Evolutionary conservation across 148 eudicot genomes (phyloP).

Genomic region (Linanthus parryae): DNA sequence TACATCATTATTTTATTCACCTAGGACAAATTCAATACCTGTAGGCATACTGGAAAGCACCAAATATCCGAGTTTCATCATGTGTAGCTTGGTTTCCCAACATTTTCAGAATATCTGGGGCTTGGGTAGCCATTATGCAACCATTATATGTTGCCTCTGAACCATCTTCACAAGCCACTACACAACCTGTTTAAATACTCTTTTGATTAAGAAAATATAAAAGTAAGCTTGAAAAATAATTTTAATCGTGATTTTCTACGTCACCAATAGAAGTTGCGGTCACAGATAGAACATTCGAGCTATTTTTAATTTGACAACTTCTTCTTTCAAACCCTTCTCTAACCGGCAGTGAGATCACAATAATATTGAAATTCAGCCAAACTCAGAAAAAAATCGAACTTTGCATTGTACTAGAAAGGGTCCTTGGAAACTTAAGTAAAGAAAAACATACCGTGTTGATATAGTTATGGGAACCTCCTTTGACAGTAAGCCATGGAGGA

Average conservation of each 20-base stretch:
- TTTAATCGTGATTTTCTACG: conserved; percentile 8
- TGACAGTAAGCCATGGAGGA: conserved; percentile 57
- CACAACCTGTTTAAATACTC: conserved; percentile 61
- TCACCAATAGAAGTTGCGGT: conserved; percentile 53
- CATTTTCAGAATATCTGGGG: conserved; percentile 74
- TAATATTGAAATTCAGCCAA: too few relatives aligned
- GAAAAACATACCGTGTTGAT: conserved; percentile 26
- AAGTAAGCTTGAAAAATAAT: neutral
- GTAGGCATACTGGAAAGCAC: conserved; percentile 84
- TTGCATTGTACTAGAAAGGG: too few relatives aligned
- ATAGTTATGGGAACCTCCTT: conserved; percentile 43
- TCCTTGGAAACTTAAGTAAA: too few relatives aligned
- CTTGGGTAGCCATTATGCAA: conserved; percentile 81
- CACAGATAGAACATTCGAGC: conserved; percentile 44
- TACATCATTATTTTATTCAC: neutral
- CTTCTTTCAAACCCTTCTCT: conserved; percentile 47
- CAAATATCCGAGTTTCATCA: conserved; percentile 70
- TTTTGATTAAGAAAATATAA: conserved; percentile 24
- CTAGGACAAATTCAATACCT: conserved; percentile 38
- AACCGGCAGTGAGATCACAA: conserved; percentile 45
- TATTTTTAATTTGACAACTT: conserved; percentile 60
- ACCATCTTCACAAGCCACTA: conserved; percentile 46
- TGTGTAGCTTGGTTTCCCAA: conserved; percentile 71
- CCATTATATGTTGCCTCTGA: conserved; percentile 50
- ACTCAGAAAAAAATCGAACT: too few relatives aligned